Percentiles rank a stretch among this genome's conserved stretches.
Evolutionary conservation across 371 early-diverging fungal species (phyloP).

Genomic region (Phascolomyces articulosus): DNA sequence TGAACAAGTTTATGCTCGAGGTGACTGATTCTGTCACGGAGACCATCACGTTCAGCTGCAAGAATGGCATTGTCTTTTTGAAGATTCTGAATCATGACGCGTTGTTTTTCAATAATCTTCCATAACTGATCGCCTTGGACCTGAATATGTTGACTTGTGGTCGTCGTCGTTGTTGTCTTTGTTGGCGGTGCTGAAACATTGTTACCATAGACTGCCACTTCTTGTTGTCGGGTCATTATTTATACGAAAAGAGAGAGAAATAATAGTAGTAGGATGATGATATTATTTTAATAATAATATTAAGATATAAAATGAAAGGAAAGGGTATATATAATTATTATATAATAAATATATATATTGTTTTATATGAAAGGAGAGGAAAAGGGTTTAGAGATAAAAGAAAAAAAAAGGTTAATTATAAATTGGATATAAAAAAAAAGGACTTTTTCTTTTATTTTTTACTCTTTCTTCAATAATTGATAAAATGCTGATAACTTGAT

Average conservation of each 20-base stretch:
- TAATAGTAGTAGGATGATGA: no score
- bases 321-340: constrained; percentile 4
- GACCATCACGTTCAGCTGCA: constrained; percentile 57
- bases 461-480: no score
- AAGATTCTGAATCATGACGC: constrained; percentile 78
- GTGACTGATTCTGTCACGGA: constrained; percentile 36
- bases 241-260: background rate
- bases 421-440: no score
- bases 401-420: background rate
- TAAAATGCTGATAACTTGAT: no score
- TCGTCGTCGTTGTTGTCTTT: background rate
- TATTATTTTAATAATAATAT: no score
- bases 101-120: constrained; percentile 89
- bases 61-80: constrained; percentile 60
- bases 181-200: no score
- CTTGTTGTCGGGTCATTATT: background rate
- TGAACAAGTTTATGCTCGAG: constrained; percentile 26
- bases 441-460: no score
- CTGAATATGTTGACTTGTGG: constrained; percentile 4
- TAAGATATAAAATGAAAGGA: background rate
- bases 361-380: background rate
- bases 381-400: background rate
- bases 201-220: constrained; percentile 5
- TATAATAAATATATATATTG: no score
- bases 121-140: constrained; percentile 85